phyloP scores from a whole-genome alignment of 768 basidiomycete species.

The Tephrocybe rancida region DNA sequence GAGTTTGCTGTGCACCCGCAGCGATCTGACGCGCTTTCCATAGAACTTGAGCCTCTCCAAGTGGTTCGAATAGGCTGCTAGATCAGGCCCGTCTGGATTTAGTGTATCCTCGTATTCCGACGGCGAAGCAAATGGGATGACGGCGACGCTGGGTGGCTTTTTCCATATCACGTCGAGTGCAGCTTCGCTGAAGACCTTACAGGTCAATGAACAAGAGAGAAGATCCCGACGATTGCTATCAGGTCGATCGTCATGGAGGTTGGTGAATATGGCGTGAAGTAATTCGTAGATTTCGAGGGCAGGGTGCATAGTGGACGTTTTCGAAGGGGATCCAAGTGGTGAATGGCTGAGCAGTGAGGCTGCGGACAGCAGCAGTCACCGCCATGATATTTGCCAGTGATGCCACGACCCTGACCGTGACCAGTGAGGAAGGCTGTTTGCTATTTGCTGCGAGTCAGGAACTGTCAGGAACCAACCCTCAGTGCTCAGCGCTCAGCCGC shows the following conservation, averaged over 20 bases:
- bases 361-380: too few species aligned
- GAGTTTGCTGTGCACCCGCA: slow-evolving; percentile 10
- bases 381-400: too few species aligned
- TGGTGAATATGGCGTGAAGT: too few species aligned
- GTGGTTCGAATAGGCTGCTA: not conserved
- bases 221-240: not conserved
- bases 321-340: too few species aligned
- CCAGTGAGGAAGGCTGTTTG: too few species aligned
- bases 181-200: slow-evolving; percentile 7
- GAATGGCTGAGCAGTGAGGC: too few species aligned
- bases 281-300: slow-evolving; percentile 10
- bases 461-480: too few species aligned
- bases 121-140: slow-evolving; percentile 6
- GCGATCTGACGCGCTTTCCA: slow-evolving; percentile 2
- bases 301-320: too few species aligned
- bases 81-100: not conserved
- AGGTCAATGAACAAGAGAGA: slow-evolving; percentile 9
- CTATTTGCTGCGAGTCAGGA: too few species aligned
- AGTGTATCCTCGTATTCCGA: not conserved
- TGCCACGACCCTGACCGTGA: too few species aligned
- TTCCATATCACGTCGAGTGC: slow-evolving; percentile 13
- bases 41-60: slow-evolving; percentile 12
- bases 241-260: not conserved
- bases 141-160: not conserved
- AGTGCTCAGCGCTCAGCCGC: too few species aligned